Evolutionary conservation across 2,329 filamentous ascomycete species (phyloP).

Genomic region (Aspergillus caelatus): DNA sequence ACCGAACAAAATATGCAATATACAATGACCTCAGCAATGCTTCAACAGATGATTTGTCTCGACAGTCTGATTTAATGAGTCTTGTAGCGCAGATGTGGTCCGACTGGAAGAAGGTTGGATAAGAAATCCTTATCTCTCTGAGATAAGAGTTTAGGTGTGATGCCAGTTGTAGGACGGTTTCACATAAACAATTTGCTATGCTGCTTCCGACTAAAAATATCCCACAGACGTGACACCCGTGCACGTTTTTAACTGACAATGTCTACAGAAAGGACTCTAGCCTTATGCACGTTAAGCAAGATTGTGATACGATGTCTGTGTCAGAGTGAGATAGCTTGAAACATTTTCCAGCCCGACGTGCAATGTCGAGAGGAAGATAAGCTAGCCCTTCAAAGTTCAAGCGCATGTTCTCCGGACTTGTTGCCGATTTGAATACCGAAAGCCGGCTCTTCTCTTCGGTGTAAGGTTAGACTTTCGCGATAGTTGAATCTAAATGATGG

Average conservation of each 20-base stretch:
- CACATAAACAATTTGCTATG: neutral
- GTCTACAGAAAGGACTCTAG: neutral
- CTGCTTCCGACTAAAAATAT: neutral
- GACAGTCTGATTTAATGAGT: neutral
- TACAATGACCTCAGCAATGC: neutral
- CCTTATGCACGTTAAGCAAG: neutral
- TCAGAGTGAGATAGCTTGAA: slow-evolving; percentile 1
- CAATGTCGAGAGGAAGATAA: neutral
- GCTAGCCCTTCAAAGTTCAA: neutral
- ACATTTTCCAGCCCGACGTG: neutral
- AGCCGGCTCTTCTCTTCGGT: neutral
- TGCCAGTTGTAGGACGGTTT: neutral
- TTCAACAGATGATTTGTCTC: neutral
- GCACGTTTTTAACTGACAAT: neutral
- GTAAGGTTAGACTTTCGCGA: neutral
- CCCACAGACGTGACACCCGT: neutral
- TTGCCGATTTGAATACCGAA: neutral
- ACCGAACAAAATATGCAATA: neutral
- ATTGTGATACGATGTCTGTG: neutral
- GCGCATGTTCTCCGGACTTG: neutral
- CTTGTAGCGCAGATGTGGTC: neutral
- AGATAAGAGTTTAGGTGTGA: neutral
- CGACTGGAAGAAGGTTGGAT: neutral
- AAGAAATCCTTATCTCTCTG: neutral
- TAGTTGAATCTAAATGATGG: neutral